Evolutionary conservation across 1,284 basidiomycete species (phyloP).

Genomic region (Neonothopanus nambi): DNA sequence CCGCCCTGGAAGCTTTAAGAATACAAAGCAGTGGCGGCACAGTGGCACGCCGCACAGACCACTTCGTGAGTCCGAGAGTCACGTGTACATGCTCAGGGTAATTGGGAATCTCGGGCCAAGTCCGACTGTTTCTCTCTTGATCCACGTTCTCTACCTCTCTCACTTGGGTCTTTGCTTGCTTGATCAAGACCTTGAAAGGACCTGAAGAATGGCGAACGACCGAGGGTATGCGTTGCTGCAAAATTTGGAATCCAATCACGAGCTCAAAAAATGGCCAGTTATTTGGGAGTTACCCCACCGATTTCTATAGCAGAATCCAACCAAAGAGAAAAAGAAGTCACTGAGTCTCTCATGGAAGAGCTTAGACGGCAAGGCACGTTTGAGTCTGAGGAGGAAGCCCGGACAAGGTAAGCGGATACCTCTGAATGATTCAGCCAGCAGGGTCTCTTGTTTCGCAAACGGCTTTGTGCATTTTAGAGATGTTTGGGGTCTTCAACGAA

Average conservation of each 20-base stretch:
- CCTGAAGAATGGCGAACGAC: conserved; percentile 37
- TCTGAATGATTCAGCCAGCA: background rate
- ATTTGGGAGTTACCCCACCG: conserved; percentile 85
- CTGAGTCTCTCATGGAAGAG: conserved; percentile 86
- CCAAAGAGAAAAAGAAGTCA: conserved; percentile 79
- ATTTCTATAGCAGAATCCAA: conserved; percentile 82
- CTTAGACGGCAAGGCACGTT: conserved; percentile 86
- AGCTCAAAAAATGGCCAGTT: conserved; percentile 39
- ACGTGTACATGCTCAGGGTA: background rate
- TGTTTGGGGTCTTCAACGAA: no score
- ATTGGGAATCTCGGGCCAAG: background rate
- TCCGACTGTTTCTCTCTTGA: background rate
- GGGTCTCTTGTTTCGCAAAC: no score
- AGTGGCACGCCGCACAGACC: background rate
- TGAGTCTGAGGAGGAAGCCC: conserved; percentile 88
- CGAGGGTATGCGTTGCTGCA: conserved; percentile 30
- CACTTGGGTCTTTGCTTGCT: background rate
- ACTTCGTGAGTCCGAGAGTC: background rate
- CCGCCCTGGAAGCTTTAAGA: no score
- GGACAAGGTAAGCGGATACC: conserved; percentile 72
- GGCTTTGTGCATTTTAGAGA: no score
- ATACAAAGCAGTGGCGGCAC: background rate
- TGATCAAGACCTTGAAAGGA: background rate
- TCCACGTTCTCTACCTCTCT: background rate
- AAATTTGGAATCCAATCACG: conserved; percentile 4